Evolutionary conservation across 2,329 filamentous ascomycete genomes (phyloP), one percentile per base, ranked within the genome.

Genomic region (Elsinoe necatrix): DNA sequence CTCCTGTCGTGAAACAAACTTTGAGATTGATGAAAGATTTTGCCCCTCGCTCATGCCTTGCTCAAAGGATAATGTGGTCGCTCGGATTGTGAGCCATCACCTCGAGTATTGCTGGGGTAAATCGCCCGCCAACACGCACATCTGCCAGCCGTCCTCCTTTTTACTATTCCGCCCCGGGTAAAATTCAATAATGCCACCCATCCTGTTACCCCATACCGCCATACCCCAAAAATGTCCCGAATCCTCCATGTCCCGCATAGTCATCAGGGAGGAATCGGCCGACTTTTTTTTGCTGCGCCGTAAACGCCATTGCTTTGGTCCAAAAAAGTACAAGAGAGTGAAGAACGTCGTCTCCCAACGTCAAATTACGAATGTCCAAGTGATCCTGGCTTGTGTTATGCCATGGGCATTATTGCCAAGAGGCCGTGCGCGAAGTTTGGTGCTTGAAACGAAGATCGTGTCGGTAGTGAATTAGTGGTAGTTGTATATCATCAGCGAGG

Each of bases 251-350:
- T 55, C 35, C 35, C 52, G 31, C n/a, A 34, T 45, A 31, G 52
- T 55, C 39, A 34, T 55, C 39, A 42, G 37, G 31, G 35, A 29
- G 16, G 52, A 42, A 45, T 20, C 23, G 29, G 54, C 45, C 42
- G 41, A 48, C 39, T 48, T 56, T 56, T n/a, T 56, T 54, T 18
- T 54, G 50, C 39, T 37, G 27, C 54, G 54, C 54, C 54, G 42
- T 31, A 18, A 56, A 56, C 54, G 54, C 54, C 54, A 25, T 47
- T 56, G 54, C 54, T 56, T 16, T 41, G 16, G 29, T 42, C 14
- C 34, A 56, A 48, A 55, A 56, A 25, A 42, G 25, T 21, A 37
- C 43, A 27, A 29, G 34, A 55, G 37, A 56, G 27, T 31, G 54
- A 56, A 16, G 21, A 37, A 56, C 29, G 25, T 45, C 20, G 25